phyloP scores from a whole-genome alignment of 2,329 filamentous ascomycete genomes.

The Clarireedia homoeocarpa region DNA sequence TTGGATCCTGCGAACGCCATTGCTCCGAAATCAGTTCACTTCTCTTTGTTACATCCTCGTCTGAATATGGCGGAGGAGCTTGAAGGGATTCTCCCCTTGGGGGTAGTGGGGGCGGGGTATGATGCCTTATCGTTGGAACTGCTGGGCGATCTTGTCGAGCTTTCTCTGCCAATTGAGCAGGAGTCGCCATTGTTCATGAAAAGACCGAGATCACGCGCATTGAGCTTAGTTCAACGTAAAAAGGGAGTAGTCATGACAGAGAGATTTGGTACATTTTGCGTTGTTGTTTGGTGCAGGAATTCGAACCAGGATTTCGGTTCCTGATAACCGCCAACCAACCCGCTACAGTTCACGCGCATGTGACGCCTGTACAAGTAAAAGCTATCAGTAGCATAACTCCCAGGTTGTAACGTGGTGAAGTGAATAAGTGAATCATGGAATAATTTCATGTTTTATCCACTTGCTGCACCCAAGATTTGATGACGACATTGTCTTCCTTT shows the following conservation, averaged over 20 bases:
- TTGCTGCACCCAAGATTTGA: too few species aligned
- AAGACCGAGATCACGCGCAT: background rate
- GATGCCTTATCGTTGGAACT: slow-evolving; percentile 3
- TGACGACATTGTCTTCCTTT: too few species aligned
- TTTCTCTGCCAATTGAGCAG: slow-evolving; percentile 20
- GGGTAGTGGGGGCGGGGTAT: slow-evolving; percentile 23
- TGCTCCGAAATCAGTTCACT: slow-evolving; percentile 26
- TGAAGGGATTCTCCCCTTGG: slow-evolving; percentile 18
- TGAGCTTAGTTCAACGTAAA: background rate
- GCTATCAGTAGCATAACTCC: too few species aligned
- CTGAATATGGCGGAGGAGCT: slow-evolving; percentile 25
- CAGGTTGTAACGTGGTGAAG: too few species aligned
- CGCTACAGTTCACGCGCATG: too few species aligned
- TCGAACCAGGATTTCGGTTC: too few species aligned
- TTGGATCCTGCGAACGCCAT: slow-evolving; percentile 29
- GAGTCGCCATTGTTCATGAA: slow-evolving; percentile 14
- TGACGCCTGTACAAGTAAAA: too few species aligned
- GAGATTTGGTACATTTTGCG: too few species aligned
- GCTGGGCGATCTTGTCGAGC: slow-evolving; percentile 10
- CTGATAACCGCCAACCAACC: too few species aligned
- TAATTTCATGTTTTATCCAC: too few species aligned
- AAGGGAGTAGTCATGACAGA: background rate
- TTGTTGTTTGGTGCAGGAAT: too few species aligned
- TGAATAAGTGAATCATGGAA: too few species aligned
- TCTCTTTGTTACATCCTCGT: slow-evolving; percentile 21